phyloP scores from a whole-genome alignment of 257 asterid genomes.

The Ophiorrhiza pumila region DNA sequence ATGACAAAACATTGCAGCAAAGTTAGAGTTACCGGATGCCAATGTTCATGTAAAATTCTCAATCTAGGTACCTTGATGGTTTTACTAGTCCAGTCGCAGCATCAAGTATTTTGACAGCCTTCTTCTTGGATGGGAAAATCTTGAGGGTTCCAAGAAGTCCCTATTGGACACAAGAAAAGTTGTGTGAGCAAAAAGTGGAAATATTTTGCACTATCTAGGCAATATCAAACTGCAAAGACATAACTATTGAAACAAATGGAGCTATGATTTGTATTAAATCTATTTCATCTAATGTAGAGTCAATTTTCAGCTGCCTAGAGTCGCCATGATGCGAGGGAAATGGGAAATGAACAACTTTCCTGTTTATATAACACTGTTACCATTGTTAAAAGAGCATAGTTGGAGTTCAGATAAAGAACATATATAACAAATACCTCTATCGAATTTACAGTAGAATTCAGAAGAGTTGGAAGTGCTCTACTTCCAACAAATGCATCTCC shows the following conservation, averaged over 20 bases:
- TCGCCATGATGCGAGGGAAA: no score
- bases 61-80: slow-evolving; percentile 45
- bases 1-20: slow-evolving; percentile 1
- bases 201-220: neutral
- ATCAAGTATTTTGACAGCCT: slow-evolving; percentile 30
- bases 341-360: no score
- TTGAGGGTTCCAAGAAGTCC: slow-evolving; percentile 51
- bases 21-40: neutral
- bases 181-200: neutral
- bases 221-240: no score
- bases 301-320: neutral
- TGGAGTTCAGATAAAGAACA: neutral
- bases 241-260: neutral
- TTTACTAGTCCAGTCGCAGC: slow-evolving; percentile 52
- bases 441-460: slow-evolving; percentile 56
- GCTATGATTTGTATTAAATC: neutral
- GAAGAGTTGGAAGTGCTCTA: slow-evolving; percentile 82
- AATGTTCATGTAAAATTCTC: neutral
- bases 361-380: neutral
- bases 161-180: slow-evolving; percentile 23
- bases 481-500: slow-evolving; percentile 66
- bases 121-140: slow-evolving; percentile 58
- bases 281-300: neutral
- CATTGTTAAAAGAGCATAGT: neutral
- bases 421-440: slow-evolving; percentile 50